A percentile compares a stretch with the other conserved stretches of the same genome.
phyloP scores from a whole-genome alignment of 2,329 filamentous ascomycete genomes.

The Diaporthe sp. region DNA sequence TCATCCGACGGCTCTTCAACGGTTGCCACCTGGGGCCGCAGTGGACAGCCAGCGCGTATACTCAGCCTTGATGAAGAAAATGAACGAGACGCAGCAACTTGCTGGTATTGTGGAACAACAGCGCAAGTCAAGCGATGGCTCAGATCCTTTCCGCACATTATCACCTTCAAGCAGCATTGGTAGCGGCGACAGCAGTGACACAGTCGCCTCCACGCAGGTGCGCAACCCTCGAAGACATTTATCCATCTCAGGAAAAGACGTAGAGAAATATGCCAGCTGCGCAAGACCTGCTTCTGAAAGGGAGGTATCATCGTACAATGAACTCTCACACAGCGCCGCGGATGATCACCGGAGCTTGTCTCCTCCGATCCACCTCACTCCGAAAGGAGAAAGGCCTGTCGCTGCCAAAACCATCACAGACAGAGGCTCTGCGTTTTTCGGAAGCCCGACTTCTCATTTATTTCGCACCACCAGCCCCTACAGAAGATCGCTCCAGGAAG shows the following conservation, averaged over 20 bases:
- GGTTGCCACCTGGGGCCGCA: constrained; percentile 45
- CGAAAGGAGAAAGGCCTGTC: background rate
- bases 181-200: constrained; percentile 17
- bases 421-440: constrained; percentile 64
- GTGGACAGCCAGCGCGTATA: constrained; percentile 73
- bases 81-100: constrained; percentile 57
- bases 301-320: background rate
- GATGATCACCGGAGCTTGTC: constrained; percentile 11
- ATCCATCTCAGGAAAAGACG: background rate
- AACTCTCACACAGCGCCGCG: background rate
- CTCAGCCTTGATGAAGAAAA: constrained; percentile 72
- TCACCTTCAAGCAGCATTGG: constrained; percentile 34
- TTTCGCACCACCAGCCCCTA: constrained; percentile 70
- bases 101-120: constrained; percentile 42
- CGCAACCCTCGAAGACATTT: background rate
- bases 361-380: constrained; percentile 28
- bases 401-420: constrained; percentile 42
- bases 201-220: background rate
- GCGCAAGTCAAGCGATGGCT: constrained; percentile 42
- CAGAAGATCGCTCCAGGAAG: constrained; percentile 63
- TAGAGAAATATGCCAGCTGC: background rate
- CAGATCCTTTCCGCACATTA: constrained; percentile 40
- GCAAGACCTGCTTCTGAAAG: background rate
- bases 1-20: constrained; percentile 4
- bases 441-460: constrained; percentile 63